Base-by-base conservation (phyloP, 1,284 basidiomycete genomes). In the Trametes versicolor region DNA sequence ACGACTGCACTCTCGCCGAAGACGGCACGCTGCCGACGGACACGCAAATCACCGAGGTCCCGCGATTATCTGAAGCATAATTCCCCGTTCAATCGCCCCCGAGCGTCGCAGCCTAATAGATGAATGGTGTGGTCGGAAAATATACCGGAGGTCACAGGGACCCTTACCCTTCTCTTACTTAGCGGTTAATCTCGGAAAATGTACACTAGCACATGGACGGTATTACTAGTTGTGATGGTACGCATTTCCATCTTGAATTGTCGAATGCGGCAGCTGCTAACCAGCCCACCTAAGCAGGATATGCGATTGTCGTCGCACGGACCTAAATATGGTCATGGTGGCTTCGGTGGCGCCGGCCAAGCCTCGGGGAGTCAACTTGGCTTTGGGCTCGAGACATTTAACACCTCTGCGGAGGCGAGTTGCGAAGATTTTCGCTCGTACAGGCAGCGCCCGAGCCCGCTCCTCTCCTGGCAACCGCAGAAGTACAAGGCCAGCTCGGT, bases 1-100 rank as follows among this genome's bases (percentile, higher is more conserved):
- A 13, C 37, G 45, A 32, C 25, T 57, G 32, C 47, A 56, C 54
- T 7, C 32, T 65, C 25, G 60, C 68, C 27, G 55, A 69, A 25
- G 66, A 62, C 50, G 58, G 58, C 23, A 21, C 43, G 19, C 29
- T 32, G 3, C 21, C 34, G 12, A 27, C 50, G 19, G 49, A 47
- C 4, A 45, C 51, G 32, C 48, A 52, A 1, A 56, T 29, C n/a
- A 55, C 39, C n/a, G 55, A 60, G 43, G 43, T 56, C 45, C 47
- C 37, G 25, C 43, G 37, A 4, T 53, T 57, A 8, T 3, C 8
- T 4, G 3, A 32, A 32, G 29, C 29, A 3, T 60, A 15, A 52
- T 32, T 36, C 48, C 13, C 23, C 39, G 7, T 25, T n/a, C 55
- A 21, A 32, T 19, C 13, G 25, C 7, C 15, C 19, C 55, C 36